Evolutionary conservation across 352 stramenopile species (phyloP).

Genomic region (Phytophthora brassicae): DNA sequence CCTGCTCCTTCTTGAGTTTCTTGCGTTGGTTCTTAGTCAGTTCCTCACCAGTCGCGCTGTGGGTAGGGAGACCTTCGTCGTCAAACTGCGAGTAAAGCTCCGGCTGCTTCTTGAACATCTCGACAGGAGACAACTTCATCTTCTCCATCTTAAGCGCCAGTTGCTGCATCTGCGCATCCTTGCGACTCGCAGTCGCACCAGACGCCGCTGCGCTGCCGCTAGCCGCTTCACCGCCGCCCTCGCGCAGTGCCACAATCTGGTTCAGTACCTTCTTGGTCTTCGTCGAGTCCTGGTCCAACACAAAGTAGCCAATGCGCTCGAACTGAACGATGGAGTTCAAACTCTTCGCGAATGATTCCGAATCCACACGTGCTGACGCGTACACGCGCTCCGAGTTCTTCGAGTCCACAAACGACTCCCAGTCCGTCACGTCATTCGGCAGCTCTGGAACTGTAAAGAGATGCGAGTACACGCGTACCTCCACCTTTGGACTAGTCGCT

Average conservation of each 20-base stretch:
- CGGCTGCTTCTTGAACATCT: conserved; percentile 77
- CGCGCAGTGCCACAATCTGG: conserved; percentile 95
- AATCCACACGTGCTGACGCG: conserved; percentile 88
- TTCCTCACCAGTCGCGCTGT: conserved; percentile 54
- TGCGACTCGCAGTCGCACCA: conserved; percentile 63
- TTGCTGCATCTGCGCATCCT: conserved; percentile 82
- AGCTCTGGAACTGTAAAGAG: conserved; percentile 95
- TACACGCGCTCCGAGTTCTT: conserved; percentile 85
- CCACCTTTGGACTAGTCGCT: conserved; percentile 64
- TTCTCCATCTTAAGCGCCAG: conserved; percentile 91
- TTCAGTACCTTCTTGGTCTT: conserved; percentile 95
- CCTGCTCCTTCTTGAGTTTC: conserved; percentile 89
- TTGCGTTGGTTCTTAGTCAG: conserved; percentile 84
- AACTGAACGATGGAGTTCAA: conserved; percentile 93
- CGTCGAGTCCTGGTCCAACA: conserved; percentile 94
- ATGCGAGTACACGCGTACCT: conserved; percentile 97
- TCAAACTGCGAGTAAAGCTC: conserved; percentile 79
- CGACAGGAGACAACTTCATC: conserved; percentile 87
- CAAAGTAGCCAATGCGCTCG: conserved; percentile 98
- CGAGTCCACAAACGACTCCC: conserved; percentile 85
- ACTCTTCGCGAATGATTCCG: conserved; percentile 57
- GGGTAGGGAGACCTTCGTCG: conserved; percentile 71
- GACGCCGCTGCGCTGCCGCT: conserved; percentile 11
- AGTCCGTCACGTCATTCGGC: conserved; percentile 62
- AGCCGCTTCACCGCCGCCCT: conserved; percentile 54